phyloP scores from a whole-genome alignment of 257 asterid genomes.

The Ajuga chamaepitys region DNA sequence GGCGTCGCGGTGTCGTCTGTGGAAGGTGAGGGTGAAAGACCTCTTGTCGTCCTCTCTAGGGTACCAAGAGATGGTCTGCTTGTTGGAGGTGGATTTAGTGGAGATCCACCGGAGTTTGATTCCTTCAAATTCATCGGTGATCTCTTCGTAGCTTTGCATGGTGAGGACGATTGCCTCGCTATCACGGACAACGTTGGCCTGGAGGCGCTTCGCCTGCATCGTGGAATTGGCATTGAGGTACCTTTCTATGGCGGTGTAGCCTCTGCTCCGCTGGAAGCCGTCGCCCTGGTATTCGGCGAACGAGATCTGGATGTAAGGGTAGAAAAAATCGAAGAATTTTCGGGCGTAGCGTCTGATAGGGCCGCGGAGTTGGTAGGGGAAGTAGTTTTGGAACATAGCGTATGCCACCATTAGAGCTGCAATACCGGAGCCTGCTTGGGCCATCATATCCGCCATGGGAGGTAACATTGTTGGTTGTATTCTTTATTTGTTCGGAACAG shows the following conservation, averaged over 20 bases:
- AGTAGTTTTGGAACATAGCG: slow-evolving; percentile 40
- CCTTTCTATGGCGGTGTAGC: slow-evolving; percentile 37
- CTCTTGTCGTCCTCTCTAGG: slow-evolving; percentile 36
- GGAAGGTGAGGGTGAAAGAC: slow-evolving; percentile 41
- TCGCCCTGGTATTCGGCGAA: slow-evolving; percentile 29
- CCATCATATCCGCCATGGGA: slow-evolving; percentile 13
- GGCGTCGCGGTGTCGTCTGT: slow-evolving; percentile 18
- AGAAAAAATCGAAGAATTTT: slow-evolving; percentile 7
- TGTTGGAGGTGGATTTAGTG: not conserved
- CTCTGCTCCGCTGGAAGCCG: slow-evolving; percentile 35
- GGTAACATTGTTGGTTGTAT: not conserved
- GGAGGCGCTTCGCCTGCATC: slow-evolving; percentile 40
- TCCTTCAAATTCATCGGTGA: slow-evolving; percentile 36
- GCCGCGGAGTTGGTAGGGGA: slow-evolving; percentile 25
- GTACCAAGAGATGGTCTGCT: slow-evolving; percentile 30
- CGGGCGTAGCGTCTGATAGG: slow-evolving; percentile 20
- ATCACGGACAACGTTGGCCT: slow-evolving; percentile 36
- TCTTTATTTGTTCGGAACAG: not conserved
- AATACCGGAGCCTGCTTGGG: slow-evolving; percentile 17
- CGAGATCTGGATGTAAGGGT: slow-evolving; percentile 36
- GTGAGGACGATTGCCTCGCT: slow-evolving; percentile 36
- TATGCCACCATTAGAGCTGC: slow-evolving; percentile 26
- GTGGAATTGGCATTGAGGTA: slow-evolving; percentile 46
- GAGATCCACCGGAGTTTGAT: slow-evolving; percentile 54
- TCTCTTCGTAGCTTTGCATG: slow-evolving; percentile 51